phyloP scores from a whole-genome alignment of 306 rosid species.

The cucumber (Cucumis sativus) region Cucumber_9930_V3 NC_026655.2:26494001-26494500 shows the following conservation, averaged over 20 bases:
- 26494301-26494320: not conserved
- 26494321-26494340: not conserved
- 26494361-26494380: not conserved
- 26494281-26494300: not conserved
- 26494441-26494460: not conserved
- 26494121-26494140: not conserved
- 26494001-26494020: not conserved
- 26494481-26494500: not conserved
- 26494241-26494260: not conserved
- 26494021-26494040: not conserved
- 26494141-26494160: not conserved
- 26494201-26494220: not conserved
- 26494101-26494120: not conserved
- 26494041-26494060: slow-evolving; percentile 4
- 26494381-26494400: not conserved
- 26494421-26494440: not conserved
- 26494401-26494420: not conserved
- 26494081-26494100: not conserved
- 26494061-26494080: not conserved
- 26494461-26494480: not conserved
- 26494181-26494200: not conserved
- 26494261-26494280: not conserved
- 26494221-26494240: not conserved
- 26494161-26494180: not conserved
- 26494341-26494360: not conserved